Base-by-base conservation (phyloP, 768 basidiomycete species). In the Collybia sordida region DNA sequence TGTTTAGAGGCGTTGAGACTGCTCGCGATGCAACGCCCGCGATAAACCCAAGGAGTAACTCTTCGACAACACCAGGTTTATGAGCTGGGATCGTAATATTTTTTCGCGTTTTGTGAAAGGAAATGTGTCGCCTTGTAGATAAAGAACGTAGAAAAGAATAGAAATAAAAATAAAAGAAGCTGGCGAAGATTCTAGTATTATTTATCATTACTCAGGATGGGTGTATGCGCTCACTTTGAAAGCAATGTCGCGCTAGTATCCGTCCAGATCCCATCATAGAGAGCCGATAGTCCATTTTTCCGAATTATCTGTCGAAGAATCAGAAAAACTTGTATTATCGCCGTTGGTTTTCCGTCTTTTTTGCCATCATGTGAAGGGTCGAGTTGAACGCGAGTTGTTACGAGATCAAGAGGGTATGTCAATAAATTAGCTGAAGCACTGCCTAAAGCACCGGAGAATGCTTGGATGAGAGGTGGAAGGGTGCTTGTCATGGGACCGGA, bases 121-220 rank as follows among this genome's bases (percentile, higher is more conserved):
- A 50, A 14, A 63, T 52, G 11, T 55, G 64, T 17, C 74, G 62
- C 7, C 68, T 69, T 1, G 73, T 70, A 4, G 73, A 69, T 11
- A 76, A 45, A 6, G 69, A 69, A 1, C 69, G 61, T 11, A 84
- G 69, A 51, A 75, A 73, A 0, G 82, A 72, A 58, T 83, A 83
- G 52, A 77, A 71, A 51, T 81, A 81, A 54, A 81, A 83, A 57
- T 82, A 85, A 47, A 83, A 67, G 56, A 85, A 83, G 58, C 81
- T 82, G 48, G 3, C 38, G 25, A 21, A 17, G 17, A n/a, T 25
- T 18, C 38, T n/a, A n/a, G n/a, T n/a, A 25, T 36, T 43, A 6
- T 19, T 37, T 15, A 37, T 7, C 24, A 49, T 3, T 24, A 15
- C 25, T 6, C 35, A 14, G 21, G 21, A 12, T 17, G 11, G 11